A percentile compares a stretch with the other conserved stretches of the same genome.
Evolutionary conservation across 345 rosid species (phyloP).

Genomic region (Corchorus olitorius): DNA sequence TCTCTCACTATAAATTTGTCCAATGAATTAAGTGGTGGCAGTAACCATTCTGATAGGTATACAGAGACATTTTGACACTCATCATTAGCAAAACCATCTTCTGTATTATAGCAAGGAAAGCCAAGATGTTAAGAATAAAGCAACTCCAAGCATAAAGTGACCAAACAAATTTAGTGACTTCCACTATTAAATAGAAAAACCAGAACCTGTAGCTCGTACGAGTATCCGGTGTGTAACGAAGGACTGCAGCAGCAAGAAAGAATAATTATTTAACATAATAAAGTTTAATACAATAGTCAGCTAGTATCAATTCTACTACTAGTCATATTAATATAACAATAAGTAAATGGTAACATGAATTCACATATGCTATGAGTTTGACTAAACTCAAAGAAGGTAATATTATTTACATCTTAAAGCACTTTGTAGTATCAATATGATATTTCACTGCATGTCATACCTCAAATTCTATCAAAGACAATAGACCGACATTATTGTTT

Average conservation of each 20-base stretch:
- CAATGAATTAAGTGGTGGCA: conserved; percentile 45
- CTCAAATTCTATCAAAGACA: neutral
- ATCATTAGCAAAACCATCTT: conserved; percentile 31
- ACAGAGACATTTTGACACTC: conserved; percentile 22
- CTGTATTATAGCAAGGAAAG: conserved; percentile 30
- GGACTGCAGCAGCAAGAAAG: conserved; percentile 47
- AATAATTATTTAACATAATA: neutral
- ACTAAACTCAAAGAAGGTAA: neutral
- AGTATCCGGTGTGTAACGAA: conserved; percentile 71
- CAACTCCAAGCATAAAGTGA: neutral
- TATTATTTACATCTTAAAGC: neutral
- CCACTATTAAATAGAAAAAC: neutral
- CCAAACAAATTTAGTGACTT: neutral
- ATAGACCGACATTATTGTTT: neutral
- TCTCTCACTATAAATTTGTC: conserved; percentile 59
- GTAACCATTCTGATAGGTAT: conserved; percentile 60
- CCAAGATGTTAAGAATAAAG: neutral
- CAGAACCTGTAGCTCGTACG: conserved; percentile 48
- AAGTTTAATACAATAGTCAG: neutral
- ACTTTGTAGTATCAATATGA: conserved; percentile 2
- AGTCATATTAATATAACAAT: neutral
- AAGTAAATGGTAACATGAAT: neutral
- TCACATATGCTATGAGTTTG: neutral
- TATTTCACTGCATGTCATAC: neutral
- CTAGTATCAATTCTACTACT: neutral